phyloP scores from a whole-genome alignment of 371 early-diverging fungal genomes.

The Zopfochytrium polystomum region DNA sequence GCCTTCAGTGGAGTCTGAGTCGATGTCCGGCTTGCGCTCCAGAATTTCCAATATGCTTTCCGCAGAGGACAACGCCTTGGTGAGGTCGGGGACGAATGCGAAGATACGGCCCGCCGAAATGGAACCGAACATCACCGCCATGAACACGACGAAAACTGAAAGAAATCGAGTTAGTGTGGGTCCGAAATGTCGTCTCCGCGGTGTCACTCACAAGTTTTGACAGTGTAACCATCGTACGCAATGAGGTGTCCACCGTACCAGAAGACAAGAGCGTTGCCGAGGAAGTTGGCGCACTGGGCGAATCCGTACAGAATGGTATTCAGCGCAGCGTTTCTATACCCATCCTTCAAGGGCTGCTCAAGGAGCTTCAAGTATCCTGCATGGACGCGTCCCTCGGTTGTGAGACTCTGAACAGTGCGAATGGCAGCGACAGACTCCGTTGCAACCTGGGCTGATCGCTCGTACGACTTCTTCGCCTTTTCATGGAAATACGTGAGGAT shows the following conservation, averaged over 20 bases:
- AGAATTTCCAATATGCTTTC: conserved; percentile 68
- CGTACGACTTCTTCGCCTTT: conserved; percentile 40
- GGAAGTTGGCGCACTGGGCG: conserved; percentile 29
- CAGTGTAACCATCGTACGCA: conserved; percentile 26
- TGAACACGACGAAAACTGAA: conserved; percentile 34
- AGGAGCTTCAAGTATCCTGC: conserved; percentile 21
- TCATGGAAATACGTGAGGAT: conserved; percentile 24
- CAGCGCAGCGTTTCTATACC: conserved; percentile 32
- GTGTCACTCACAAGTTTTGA: no score
- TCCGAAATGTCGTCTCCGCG: conserved; percentile 27
- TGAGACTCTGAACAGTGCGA: conserved; percentile 77
- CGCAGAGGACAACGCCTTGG: conserved; percentile 71
- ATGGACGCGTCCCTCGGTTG: conserved; percentile 56
- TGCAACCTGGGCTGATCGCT: conserved; percentile 68
- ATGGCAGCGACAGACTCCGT: conserved; percentile 83
- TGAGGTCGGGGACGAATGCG: conserved; percentile 73
- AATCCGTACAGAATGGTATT: conserved; percentile 32
- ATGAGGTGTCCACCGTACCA: conserved; percentile 33
- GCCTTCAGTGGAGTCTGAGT: conserved; percentile 15
- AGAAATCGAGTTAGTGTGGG: conserved; percentile 16
- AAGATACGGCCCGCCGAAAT: conserved; percentile 49
- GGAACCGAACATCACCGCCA: conserved; percentile 38
- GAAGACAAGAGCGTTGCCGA: conserved; percentile 39
- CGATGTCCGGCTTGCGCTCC: conserved; percentile 60
- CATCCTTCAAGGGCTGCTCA: conserved; percentile 34